Evolutionary conservation across 2,329 filamentous ascomycete species (phyloP).

Genomic region (Exophiala bonariae): DNA sequence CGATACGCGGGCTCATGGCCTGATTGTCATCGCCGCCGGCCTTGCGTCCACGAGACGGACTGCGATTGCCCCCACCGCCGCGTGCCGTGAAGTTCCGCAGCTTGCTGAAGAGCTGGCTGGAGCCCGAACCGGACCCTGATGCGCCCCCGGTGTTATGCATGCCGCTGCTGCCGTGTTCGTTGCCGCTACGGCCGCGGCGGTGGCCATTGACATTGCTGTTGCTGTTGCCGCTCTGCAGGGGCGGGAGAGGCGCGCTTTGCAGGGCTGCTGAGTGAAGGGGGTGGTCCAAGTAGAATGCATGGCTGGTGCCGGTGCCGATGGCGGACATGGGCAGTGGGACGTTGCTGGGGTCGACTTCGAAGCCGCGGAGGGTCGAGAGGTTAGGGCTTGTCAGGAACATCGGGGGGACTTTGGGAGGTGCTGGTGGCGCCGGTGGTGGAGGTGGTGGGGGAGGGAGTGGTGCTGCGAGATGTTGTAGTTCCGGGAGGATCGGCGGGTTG

Average conservation of each 20-base stretch:
- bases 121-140: not conserved
- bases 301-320: slow-evolving; percentile 35
- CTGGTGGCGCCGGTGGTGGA: slow-evolving; percentile 31
- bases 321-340: slow-evolving; percentile 33
- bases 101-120: slow-evolving; percentile 51
- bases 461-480: slow-evolving; percentile 60
- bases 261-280: no score
- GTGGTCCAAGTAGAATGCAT: not conserved
- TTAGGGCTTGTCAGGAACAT: slow-evolving; percentile 31
- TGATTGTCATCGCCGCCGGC: slow-evolving; percentile 35
- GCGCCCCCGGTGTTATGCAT: not conserved
- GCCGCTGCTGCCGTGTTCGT: slow-evolving; percentile 38
- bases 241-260: no score
- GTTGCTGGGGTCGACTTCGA: slow-evolving; percentile 33
- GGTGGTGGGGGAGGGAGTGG: slow-evolving; percentile 55
- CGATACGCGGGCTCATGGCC: slow-evolving; percentile 19
- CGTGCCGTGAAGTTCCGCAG: slow-evolving; percentile 45
- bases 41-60: slow-evolving; percentile 53
- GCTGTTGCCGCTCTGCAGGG: slow-evolving; percentile 32
- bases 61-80: slow-evolving; percentile 61
- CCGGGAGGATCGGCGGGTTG: slow-evolving; percentile 55
- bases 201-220: slow-evolving; percentile 33
- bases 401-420: slow-evolving; percentile 6
- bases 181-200: slow-evolving; percentile 57
- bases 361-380: slow-evolving; percentile 31